Percentiles rank a stretch among this genome's conserved stretches.
phyloP scores from a whole-genome alignment of 164 flowering plant genomes.

The Berberis thunbergii region DNA sequence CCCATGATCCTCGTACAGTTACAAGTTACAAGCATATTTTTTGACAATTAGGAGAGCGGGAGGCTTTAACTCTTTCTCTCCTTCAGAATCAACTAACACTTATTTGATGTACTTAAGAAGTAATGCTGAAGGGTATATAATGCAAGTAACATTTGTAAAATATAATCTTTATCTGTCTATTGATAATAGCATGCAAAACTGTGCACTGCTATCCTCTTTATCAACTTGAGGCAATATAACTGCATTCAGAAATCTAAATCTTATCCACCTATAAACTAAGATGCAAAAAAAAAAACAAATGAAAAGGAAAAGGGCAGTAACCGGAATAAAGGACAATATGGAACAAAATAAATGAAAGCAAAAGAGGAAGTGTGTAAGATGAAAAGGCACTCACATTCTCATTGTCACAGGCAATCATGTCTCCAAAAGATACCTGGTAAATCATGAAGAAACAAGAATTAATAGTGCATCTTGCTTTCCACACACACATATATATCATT shows the following conservation, averaged over 20 bases:
- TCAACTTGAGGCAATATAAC: background rate
- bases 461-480: background rate
- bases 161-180: too few species aligned
- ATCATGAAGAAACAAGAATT: constrained; percentile 2
- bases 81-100: too few species aligned
- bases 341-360: background rate
- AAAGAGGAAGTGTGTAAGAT: background rate
- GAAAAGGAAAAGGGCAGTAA: background rate
- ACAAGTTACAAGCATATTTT: too few species aligned
- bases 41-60: too few species aligned
- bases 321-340: background rate
- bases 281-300: background rate
- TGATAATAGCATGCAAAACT: background rate
- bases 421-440: constrained; percentile 89
- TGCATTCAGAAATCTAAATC: background rate
- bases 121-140: too few species aligned
- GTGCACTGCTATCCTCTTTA: background rate
- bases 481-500: background rate
- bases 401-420: constrained; percentile 99
- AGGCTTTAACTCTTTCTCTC: too few species aligned
- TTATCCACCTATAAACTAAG: background rate
- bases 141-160: too few species aligned
- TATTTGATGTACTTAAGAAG: too few species aligned
- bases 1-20: too few species aligned
- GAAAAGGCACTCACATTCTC: constrained; percentile 58